A percentile compares a stretch with the other conserved stretches of the same genome.
Conservation (phyloP, 2,329 filamentous ascomycete genomes). For the Penicillium sp. region DNA sequence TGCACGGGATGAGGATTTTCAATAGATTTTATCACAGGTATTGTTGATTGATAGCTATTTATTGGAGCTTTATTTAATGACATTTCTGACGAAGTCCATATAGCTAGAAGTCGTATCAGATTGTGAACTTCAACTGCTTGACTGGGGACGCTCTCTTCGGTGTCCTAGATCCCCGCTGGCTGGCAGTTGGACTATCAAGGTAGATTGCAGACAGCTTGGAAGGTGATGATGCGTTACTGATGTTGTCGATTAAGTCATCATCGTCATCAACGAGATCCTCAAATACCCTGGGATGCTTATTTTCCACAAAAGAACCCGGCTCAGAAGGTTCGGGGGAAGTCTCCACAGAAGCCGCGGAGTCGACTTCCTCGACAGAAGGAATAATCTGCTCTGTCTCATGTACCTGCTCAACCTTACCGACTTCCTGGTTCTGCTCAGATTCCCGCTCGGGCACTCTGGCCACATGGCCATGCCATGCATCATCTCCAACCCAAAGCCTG, state of each 20-base stretch:
- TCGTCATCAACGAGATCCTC: not conserved
- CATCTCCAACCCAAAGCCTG: conserved; percentile 30
- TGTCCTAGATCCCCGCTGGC: conserved; percentile 1
- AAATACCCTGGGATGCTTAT: not conserved
- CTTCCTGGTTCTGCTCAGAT: not conserved
- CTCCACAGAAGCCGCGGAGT: not conserved
- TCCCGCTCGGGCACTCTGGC: not conserved
- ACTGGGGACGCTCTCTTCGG: conserved; percentile 7
- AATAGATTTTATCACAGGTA: conserved; percentile 18
- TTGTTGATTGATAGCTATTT: not conserved
- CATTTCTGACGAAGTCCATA: not conserved
- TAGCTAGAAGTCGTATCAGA: not conserved
- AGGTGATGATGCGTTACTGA: conserved; percentile 7
- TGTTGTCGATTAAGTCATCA: conserved; percentile 1
- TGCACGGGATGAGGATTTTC: conserved; percentile 33
- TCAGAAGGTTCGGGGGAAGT: not conserved
- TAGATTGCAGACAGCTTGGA: conserved; percentile 13
- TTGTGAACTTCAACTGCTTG: not conserved
- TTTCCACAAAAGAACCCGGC: not conserved
- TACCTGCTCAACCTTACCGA: not conserved
- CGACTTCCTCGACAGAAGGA: not conserved
- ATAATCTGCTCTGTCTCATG: not conserved
- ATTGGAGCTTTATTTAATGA: not conserved
- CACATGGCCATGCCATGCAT: conserved; percentile 12
- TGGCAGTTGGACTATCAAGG: conserved; percentile 10